Base-by-base conservation (phyloP, 345 rosid genomes). In the Populus simonii region DNA sequence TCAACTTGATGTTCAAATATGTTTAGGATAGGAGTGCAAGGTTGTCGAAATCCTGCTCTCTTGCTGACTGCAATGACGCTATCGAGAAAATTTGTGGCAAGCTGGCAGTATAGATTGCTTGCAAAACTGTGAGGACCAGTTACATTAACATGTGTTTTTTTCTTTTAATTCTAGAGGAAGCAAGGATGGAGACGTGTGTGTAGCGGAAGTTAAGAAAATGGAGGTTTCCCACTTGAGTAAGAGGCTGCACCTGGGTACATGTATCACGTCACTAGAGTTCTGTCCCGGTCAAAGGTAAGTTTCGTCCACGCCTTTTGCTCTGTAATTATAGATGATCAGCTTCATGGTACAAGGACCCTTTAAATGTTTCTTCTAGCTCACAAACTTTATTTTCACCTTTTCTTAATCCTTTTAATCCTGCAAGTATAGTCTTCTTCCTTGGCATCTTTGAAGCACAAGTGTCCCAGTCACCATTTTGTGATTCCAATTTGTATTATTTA, bases 121-220 rank as follows among this genome's bases (percentile, higher is more conserved):
- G 17, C 25, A 23, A 36, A 68, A 70, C 53, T 71, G 39, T 25
- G 31, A 18, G 23, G 39, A 68, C 23, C 41, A 68, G 27, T 6
- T 38, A 9, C 36, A 55, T 27, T 73, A 38, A 72, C 45, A 16
- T 74, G 35, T 45, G 15, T 13, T 71, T 75, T 70, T 70, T 10
- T 11, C 47, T 43, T 2, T 39, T 49, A 16, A 73, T 78, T 75
- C 33, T 70, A 93, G 99, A 80, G 99, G 94, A 82, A 94, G 97
- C 84, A 90, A 89, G 84, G 98, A 96, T 76, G 98, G 99, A 72
- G 96, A 93, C 79, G 76, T 96, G 29, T 88, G 92, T 72, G 90
- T 92, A 27, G 96, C 90, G 62, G 92, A 93, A 79, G 87, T 93
- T n/a, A 93, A 91, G 85, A 96, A 92, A 75, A 95, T 95, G 99